Base-by-base conservation (phyloP, 768 basidiomycete species). In the Sporobolomyces phaffii region DNA sequence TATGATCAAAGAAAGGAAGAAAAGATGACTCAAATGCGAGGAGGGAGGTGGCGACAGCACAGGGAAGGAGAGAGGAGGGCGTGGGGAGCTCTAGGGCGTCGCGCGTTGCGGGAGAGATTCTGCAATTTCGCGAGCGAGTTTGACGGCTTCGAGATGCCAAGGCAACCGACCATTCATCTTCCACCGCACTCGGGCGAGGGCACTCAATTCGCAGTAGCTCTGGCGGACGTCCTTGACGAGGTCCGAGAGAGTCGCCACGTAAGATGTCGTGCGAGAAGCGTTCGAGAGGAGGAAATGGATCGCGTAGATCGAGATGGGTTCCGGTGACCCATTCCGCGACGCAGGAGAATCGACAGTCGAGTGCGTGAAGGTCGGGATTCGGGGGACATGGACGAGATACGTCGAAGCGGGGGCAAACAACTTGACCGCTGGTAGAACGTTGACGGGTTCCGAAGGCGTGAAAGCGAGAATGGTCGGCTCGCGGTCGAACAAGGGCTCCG, bases 121-220 rank as follows among this genome's bases (percentile, higher is more conserved):
- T 13, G 41, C 29, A n/a, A 15, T 8, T 11, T 62, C 61, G 24
- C 7, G 13, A 6, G 50, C 49, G 22, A 62, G 18, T 26, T 31
- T 9, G 28, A 53, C 65, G 22, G 66, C 70, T 47, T 72, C 70
- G 26, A 72, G 24, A 22, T 68, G 70, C 70, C 65, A 72, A 0
- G 47, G n/a, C 29, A 72, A 18, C 13, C 70, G 52, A 14, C 70
- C 70, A 20, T 60, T 62, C 49, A 48, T 54, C 0, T 56, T 49
- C 59, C 62, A 72, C 36, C 70, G 22, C 38, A 44, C 66, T 34
- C 43, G 33, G 0, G 60, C 70, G 24, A 72, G 49, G 26, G 62
- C 59, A 0, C 49, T 54, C 8, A 68, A 48, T 59, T 72, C 70
- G 20, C 26, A 43, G 18, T 52, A 72, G 54, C 60, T 72, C 49